Base-by-base conservation (phyloP, 2,329 filamentous ascomycete genomes). In the Xylariaceae sp. region DNA sequence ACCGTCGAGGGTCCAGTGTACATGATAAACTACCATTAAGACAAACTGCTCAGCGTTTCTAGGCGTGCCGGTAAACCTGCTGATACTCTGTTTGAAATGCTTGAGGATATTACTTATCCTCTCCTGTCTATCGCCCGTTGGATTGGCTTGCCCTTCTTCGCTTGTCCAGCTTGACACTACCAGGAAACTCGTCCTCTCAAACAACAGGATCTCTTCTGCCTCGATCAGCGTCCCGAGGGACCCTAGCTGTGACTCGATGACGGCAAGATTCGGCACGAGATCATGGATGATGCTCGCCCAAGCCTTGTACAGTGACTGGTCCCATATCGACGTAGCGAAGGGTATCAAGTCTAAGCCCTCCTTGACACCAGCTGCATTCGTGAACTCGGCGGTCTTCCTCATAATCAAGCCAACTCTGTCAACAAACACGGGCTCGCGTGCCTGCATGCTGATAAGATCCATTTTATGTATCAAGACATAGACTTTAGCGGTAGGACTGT, bases 391-490 rank as follows among this genome's bases (percentile, higher is more conserved):
- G 2, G 88, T 91, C 64, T 89, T 89, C 56, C 83, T 81, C 50
- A 86, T 82, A 55, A 96, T 89, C 48, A 90, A 75, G 30, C 82
- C 77, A 19, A 90, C 86, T 53, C 90, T 86, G 62, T 95, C 88
- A 54, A 92, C 85, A 69, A 95, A 96, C 56, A 96, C 83, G 51
- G 82, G 75, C 65, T 90, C 85, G 53, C 91, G 87, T 58, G 87
- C 82, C 49, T 87, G 81, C 36, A 85, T 81, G 58, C 91, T 87
- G 43, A 97, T 90, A 22, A 99, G 81, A 68, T 99, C 94, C 88
- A 99, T 96, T 73, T 99, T 99, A 83, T 99, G 94, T 58, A 99
- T 88, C 40, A 99, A 82, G 54, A 94, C 88, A 72, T 97, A 99
- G 62, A 99, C 86, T 67, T 89, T 88, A 55, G 92, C 90, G 2